Base-by-base conservation (phyloP, 305 asterid species). In the Plantago rigida region DNA sequence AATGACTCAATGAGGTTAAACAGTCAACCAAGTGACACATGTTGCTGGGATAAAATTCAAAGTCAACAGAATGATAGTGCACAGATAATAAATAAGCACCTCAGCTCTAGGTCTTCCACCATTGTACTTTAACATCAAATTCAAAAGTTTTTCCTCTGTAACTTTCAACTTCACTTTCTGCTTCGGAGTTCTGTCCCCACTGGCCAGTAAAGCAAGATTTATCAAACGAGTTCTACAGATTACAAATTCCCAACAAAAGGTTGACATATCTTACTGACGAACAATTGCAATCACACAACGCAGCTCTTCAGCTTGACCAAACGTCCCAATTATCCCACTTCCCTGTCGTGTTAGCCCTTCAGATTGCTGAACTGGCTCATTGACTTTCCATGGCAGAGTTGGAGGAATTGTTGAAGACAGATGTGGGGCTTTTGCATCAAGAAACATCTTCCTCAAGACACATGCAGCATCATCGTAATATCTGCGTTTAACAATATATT, bases 181-280 rank as follows among this genome's bases (percentile, higher is more conserved):
- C 70, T 92, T 92, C 29, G 99, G 97, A 76, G 97, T 93, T 82
- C 99, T 89, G 72, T 93, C 99, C 49, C 99, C 99, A 76, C 99
- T 93, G 94, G 59, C 48, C 67, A 72, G 66, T 51, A 77, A 36
- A 36, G 6, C 7, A 12, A 3, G 47, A 66, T 55, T 73, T 51
- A 53, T 58, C 47, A 55, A 66, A 64, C 41, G 60, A 69, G 31
- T 39, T 47, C 56, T 69, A 69, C 71, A 64, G 67, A 64, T 12
- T 66, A 22, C 64, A 50, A 57, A n/a, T 0, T 1, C 31, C 69
- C 59, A 34, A 58, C 44, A 17, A 45, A 63, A 60, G 34, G 11
- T 58, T 24, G 41, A 24, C 5, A 36, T 52, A 52, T 52, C 95
- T 80, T 76, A 92, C 99, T 92, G 99, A 59, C 99, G 95, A 68